phyloP scores from a whole-genome alignment of 345 rosid genomes.

The Cardamine chenopodiifolia region DNA sequence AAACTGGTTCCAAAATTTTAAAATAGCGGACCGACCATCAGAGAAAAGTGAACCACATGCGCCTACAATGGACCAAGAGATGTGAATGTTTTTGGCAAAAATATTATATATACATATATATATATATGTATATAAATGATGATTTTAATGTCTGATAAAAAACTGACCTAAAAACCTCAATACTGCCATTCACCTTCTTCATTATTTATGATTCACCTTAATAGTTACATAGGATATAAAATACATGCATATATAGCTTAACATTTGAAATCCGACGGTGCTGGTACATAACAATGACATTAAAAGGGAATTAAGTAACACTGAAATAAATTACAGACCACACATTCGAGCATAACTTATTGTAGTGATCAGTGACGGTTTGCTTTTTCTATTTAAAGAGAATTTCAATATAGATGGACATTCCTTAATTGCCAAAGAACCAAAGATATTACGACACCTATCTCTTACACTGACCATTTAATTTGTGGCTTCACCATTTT shows the following conservation, averaged over 20 bases:
- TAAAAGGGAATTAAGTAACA: neutral
- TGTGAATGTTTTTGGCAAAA: neutral
- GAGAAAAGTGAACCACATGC: neutral
- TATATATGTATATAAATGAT: too few species aligned
- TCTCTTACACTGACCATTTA: conserved; percentile 26
- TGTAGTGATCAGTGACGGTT: conserved; percentile 10
- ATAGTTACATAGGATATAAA: neutral
- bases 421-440: conserved; percentile 40
- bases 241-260: neutral
- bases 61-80: neutral
- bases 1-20: neutral
- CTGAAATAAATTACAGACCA: neutral
- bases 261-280: neutral
- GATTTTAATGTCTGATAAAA: neutral
- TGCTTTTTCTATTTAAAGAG: conserved; percentile 35
- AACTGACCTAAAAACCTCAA: neutral
- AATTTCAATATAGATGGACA: conserved; percentile 32
- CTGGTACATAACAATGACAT: neutral
- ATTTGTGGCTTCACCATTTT: conserved; percentile 32
- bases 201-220: neutral
- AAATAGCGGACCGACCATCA: neutral
- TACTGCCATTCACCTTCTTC: neutral
- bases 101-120: neutral
- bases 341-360: neutral
- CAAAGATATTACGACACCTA: conserved; percentile 41